phyloP scores from a whole-genome alignment of 1,284 basidiomycete genomes.

The Cutaneotrichosporon sp. region DNA sequence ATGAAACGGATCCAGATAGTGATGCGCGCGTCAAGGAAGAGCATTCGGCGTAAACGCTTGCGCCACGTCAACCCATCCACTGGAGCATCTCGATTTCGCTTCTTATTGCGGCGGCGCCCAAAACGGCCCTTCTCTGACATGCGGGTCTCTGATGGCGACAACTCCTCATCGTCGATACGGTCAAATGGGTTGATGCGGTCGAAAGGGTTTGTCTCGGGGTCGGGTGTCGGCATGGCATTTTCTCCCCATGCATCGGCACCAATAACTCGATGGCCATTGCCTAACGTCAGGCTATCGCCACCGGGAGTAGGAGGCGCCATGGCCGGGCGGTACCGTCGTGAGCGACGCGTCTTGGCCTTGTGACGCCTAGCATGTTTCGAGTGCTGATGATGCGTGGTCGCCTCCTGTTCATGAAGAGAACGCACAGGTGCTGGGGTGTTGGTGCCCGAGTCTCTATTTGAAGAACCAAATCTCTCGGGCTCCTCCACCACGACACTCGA shows the following conservation, averaged over 20 bases:
- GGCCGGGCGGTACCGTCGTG: slow-evolving; percentile 10
- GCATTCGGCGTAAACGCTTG: slow-evolving; percentile 39
- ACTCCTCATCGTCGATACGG: slow-evolving; percentile 18
- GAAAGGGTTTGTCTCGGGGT: slow-evolving; percentile 11
- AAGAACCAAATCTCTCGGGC: neutral
- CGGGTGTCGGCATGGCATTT: slow-evolving; percentile 4
- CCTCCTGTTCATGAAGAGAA: neutral
- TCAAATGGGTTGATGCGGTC: slow-evolving; percentile 20
- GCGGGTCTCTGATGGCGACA: slow-evolving; percentile 2
- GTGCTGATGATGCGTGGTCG: too few relatives aligned
- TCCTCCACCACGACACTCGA: neutral
- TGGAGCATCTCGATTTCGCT: neutral
- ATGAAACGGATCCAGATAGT: slow-evolving; percentile 52
- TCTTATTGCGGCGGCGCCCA: slow-evolving; percentile 1
- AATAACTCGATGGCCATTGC: neutral
- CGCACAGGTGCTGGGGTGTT: neutral
- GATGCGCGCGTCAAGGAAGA: slow-evolving; percentile 51
- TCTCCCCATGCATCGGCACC: slow-evolving; percentile 6
- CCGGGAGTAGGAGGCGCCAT: slow-evolving; percentile 16
- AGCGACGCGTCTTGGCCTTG: slow-evolving; percentile 1
- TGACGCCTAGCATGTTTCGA: neutral
- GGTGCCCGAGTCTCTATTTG: neutral
- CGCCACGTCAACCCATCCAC: slow-evolving; percentile 25
- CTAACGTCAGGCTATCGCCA: neutral
- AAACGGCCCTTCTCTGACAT: slow-evolving; percentile 6